A percentile compares a stretch with the other conserved stretches of the same genome.
phyloP scores from a whole-genome alignment of 1,284 basidiomycete species.

The Ceratobasidium theobromae region DNA sequence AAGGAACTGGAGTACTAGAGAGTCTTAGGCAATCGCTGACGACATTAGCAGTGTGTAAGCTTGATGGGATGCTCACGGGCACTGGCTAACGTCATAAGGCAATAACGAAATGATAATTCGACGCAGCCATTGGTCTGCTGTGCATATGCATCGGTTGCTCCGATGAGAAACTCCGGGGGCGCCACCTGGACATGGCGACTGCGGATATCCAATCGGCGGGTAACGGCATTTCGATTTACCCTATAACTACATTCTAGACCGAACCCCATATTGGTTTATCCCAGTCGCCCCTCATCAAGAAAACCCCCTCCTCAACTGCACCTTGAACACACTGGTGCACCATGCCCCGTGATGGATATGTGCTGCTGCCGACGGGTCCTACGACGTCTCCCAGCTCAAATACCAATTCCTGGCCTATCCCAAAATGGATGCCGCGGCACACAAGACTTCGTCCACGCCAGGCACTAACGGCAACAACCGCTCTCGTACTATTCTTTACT shows the following conservation, averaged over 20 bases:
- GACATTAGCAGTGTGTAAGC: no score
- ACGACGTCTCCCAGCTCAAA: background rate
- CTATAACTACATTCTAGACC: background rate
- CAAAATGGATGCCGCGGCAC: constrained; percentile 10
- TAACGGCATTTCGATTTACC: background rate
- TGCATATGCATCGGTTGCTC: no score
- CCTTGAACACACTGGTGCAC: background rate
- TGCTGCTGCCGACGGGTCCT: background rate
- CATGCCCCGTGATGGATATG: background rate
- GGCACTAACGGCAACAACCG: background rate
- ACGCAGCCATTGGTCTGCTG: no score
- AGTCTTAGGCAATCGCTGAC: no score
- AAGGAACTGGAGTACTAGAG: no score
- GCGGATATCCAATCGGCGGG: background rate
- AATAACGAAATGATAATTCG: no score
- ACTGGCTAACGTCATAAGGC: no score
- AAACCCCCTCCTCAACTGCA: background rate
- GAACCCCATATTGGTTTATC: background rate
- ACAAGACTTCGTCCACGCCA: constrained; percentile 13
- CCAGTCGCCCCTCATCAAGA: background rate
- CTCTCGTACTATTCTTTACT: background rate
- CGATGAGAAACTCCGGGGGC: no score
- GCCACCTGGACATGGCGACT: background rate
- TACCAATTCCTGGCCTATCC: background rate
- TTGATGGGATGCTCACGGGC: no score